These are phyloP conservation scores for Wickerhamomyces xylosicus DNA, from an alignment of 805 yeast species.

Conservation along the genomic window DNA sequence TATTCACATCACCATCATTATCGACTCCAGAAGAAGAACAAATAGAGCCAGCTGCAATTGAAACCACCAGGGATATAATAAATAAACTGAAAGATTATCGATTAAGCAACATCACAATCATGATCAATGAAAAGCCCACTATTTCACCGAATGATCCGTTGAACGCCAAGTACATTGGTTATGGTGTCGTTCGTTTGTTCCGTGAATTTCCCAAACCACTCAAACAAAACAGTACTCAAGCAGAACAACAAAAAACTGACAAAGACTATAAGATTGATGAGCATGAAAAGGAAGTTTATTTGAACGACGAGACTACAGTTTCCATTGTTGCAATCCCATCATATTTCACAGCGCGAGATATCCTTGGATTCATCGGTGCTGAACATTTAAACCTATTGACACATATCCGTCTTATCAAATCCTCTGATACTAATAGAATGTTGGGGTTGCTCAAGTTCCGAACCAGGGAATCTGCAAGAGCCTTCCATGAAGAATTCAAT, in stretches of 20 bases:
- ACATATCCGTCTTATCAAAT: conserved; percentile 63
- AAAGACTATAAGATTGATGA: conserved; percentile 17
- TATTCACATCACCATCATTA: too few species aligned
- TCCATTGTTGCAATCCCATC: conserved; percentile 82
- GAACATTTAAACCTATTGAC: conserved; percentile 41
- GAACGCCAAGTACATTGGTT: conserved; percentile 53
- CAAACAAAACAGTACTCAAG: too few species aligned
- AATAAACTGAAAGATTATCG: neutral
- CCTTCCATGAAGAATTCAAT: conserved; percentile 55
- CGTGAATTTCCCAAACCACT: conserved; percentile 26
- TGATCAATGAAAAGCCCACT: neutral
- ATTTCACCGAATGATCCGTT: conserved; percentile 6
- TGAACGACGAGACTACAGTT: conserved; percentile 52
- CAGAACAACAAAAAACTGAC: neutral
- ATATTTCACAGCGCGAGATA: conserved; percentile 76
- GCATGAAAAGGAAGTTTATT: conserved; percentile 22
- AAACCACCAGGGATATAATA: too few species aligned
- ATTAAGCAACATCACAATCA: conserved; percentile 12
- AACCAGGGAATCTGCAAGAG: conserved; percentile 41
- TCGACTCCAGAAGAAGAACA: too few species aligned
- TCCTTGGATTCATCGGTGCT: conserved; percentile 73
- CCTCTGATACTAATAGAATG: conserved; percentile 57
- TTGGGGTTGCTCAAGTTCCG: conserved; percentile 72
- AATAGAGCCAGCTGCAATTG: neutral
- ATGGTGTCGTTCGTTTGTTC: conserved; percentile 64